Conservation (phyloP, 164 flowering plant genomes). For the Dillenia suffruticosa region DNA sequence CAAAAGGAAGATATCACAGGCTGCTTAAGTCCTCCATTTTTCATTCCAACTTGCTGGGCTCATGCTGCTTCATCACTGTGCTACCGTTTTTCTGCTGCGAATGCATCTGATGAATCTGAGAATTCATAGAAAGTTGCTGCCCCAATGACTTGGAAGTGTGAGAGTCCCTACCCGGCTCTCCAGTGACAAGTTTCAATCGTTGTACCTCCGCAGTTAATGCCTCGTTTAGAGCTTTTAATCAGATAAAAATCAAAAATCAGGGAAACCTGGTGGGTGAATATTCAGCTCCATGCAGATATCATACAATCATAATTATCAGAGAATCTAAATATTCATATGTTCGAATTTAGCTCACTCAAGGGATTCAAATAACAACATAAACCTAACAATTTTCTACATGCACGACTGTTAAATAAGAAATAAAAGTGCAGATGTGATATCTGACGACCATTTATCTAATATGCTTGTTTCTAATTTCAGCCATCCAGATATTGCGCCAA, state of each 20-base stretch:
- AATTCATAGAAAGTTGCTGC: slow-evolving; percentile 38
- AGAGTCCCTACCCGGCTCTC: slow-evolving; percentile 37
- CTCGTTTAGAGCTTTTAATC: slow-evolving; percentile 56
- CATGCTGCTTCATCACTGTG: slow-evolving; percentile 19
- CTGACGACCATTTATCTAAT: no score
- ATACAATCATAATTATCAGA: neutral
- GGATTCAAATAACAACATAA: neutral
- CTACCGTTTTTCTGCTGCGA: slow-evolving; percentile 30
- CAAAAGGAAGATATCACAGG: slow-evolving; percentile 18
- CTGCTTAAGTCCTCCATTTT: neutral
- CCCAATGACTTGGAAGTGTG: slow-evolving; percentile 23
- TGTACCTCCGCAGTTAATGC: slow-evolving; percentile 75
- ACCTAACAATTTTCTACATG: neutral
- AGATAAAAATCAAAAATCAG: neutral
- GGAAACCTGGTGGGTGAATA: neutral
- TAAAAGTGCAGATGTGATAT: no score
- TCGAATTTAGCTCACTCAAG: neutral
- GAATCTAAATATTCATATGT: neutral
- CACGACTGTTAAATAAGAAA: no score
- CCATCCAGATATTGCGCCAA: no score
- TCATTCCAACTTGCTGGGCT: slow-evolving; percentile 15
- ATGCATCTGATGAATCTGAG: slow-evolving; percentile 35
- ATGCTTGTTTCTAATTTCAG: no score
- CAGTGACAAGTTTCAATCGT: slow-evolving; percentile 57
- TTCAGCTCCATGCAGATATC: neutral